Conservation (phyloP, 306 rosid genomes). For the Lathyrus sativus region DNA sequence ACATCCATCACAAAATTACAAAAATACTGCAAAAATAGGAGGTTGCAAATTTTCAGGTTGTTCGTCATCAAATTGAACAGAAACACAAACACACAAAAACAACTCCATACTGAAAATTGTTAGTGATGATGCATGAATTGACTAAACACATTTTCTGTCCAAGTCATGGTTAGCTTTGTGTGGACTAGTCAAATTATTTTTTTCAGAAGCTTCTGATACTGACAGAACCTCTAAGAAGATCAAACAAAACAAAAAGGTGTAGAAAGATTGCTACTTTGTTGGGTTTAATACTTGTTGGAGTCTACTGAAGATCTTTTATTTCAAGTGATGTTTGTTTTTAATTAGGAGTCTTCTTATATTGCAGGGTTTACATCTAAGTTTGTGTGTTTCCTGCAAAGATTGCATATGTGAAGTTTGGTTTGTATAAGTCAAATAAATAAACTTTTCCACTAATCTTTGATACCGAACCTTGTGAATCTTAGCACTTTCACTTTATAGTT, state of each 20-base stretch:
- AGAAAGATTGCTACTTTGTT: no score
- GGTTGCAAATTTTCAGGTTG: not conserved
- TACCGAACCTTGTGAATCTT: not conserved
- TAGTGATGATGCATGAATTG: no score
- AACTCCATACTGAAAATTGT: not conserved
- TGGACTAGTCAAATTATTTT: not conserved
- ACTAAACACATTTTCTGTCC: no score
- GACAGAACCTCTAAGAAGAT: no score
- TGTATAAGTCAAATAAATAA: not conserved
- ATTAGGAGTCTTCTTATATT: not conserved
- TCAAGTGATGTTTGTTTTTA: no score
- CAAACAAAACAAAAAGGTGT: no score
- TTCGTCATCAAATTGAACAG: conserved; percentile 16
- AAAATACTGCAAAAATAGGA: conserved; percentile 21
- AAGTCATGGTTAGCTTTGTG: no score
- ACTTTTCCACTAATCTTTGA: not conserved
- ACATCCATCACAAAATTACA: conserved; percentile 23
- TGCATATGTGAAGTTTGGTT: not conserved
- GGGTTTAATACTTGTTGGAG: not conserved
- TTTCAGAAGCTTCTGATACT: no score
- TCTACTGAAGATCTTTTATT: no score
- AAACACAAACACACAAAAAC: conserved; percentile 15
- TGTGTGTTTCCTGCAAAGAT: no score
- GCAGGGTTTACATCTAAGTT: no score
- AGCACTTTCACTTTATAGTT: not conserved